These are phyloP conservation scores for Parachaetomium inaequale DNA, from an alignment of 495 filamentous ascomycete species.

Conservation along the genomic window DNA sequence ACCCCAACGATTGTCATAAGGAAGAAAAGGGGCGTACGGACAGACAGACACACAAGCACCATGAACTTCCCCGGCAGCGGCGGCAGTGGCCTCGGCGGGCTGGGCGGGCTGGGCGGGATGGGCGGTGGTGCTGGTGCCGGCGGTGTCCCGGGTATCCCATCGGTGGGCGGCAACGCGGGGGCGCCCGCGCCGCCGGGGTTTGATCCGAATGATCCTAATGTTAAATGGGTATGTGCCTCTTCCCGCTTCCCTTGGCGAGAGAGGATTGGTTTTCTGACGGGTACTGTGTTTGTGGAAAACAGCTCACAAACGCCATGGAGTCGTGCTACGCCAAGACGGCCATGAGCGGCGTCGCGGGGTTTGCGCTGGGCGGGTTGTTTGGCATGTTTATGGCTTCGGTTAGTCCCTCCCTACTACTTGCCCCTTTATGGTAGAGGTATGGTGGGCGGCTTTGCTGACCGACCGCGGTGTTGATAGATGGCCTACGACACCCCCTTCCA, in stretches of 20 bases:
- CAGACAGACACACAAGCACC: not conserved
- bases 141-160: conserved; percentile 24
- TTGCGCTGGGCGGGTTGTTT: conserved; percentile 87
- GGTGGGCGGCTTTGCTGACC: conserved; percentile 1
- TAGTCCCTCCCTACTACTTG: conserved; percentile 34
- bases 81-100: conserved; percentile 8
- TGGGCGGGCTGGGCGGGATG: not conserved
- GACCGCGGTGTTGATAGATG: conserved; percentile 23
- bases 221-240: conserved; percentile 31
- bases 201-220: conserved; percentile 42
- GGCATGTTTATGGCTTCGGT: conserved; percentile 94
- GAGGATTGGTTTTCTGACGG: not conserved
- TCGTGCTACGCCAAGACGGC: conserved; percentile 81
- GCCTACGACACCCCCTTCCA: conserved; percentile 38
- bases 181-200: conserved; percentile 20
- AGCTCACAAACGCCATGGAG: conserved; percentile 66
- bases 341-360: conserved; percentile 80
- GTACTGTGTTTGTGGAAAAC: not conserved
- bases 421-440: not conserved
- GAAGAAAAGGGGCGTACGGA: not conserved
- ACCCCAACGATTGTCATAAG: not conserved
- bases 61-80: conserved; percentile 24
- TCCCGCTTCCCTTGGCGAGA: too few relatives aligned
- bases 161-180: conserved; percentile 9
- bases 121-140: not conserved